Conservation (phyloP, 2,329 filamentous ascomycete species). For the Seiridium cupressi region DNA sequence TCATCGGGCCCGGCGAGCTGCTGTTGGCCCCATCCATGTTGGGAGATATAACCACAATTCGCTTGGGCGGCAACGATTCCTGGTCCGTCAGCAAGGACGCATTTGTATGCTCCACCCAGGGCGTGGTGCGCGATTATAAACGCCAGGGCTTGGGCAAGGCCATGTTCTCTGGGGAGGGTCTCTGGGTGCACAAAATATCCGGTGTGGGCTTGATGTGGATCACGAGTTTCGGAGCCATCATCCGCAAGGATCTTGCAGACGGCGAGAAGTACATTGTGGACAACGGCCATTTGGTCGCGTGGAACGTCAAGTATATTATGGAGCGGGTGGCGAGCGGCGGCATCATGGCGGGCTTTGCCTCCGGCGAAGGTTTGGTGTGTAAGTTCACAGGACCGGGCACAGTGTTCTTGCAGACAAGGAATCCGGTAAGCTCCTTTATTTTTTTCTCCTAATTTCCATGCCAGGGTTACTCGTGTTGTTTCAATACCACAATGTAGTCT, state of each 20-base stretch:
- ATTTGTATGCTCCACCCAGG: slow-evolving; percentile 82
- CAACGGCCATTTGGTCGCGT: slow-evolving; percentile 90
- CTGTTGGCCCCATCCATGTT: slow-evolving; percentile 77
- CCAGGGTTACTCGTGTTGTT: too few species aligned
- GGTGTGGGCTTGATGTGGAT: slow-evolving; percentile 85
- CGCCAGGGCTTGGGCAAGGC: slow-evolving; percentile 83
- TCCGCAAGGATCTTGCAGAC: slow-evolving; percentile 76
- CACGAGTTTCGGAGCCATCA: slow-evolving; percentile 90
- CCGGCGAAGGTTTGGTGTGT: slow-evolving; percentile 87
- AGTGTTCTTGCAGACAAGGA: slow-evolving; percentile 89
- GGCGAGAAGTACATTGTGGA: slow-evolving; percentile 90
- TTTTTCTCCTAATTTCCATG: not conserved
- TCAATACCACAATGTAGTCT: too few species aligned
- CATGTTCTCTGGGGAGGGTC: slow-evolving; percentile 88
- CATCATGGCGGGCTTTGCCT: slow-evolving; percentile 81
- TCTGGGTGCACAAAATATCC: slow-evolving; percentile 85
- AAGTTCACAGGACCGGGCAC: slow-evolving; percentile 92
- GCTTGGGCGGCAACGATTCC: slow-evolving; percentile 66
- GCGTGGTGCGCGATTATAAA: slow-evolving; percentile 86
- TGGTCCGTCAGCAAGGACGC: slow-evolving; percentile 89
- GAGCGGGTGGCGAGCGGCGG: slow-evolving; percentile 89
- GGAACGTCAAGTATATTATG: slow-evolving; percentile 93
- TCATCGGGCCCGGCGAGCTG: slow-evolving; percentile 87
- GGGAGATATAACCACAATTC: slow-evolving; percentile 82
- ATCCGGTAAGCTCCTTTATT: slow-evolving; percentile 54